A percentile compares a stretch with the other conserved stretches of the same genome.
These are phyloP conservation scores for Ephemerocybe angulata DNA, from an alignment of 768 basidiomycete species.

Conservation along the genomic window DNA sequence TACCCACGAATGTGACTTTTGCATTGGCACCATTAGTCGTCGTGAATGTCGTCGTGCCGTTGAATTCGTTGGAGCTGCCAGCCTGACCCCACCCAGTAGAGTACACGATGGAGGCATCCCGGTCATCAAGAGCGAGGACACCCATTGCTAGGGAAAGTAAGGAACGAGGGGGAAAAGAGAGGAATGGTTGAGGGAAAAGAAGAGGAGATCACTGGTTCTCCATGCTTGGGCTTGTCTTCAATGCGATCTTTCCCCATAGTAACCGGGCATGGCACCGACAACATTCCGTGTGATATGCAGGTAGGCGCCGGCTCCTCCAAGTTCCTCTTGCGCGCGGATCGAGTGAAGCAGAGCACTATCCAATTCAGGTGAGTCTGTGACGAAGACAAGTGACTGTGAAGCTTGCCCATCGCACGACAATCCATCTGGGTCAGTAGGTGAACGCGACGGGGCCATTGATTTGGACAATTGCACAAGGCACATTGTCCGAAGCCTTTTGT, in stretches of 20 bases:
- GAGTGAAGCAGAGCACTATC: too few relatives aligned
- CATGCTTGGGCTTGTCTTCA: not conserved
- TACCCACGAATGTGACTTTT: slow-evolving; percentile 5
- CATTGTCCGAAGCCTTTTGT: too few relatives aligned
- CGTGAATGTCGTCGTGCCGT: slow-evolving; percentile 7
- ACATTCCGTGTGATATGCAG: not conserved
- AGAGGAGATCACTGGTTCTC: not conserved
- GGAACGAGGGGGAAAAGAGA: not conserved
- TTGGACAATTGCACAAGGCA: too few relatives aligned
- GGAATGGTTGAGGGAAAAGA: not conserved
- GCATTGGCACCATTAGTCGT: slow-evolving; percentile 1
- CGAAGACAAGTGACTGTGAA: too few relatives aligned
- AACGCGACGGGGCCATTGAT: too few relatives aligned
- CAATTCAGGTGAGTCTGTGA: too few relatives aligned
- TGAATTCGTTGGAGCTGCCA: slow-evolving; percentile 6
- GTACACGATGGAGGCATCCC: slow-evolving; percentile 5
- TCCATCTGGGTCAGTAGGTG: too few relatives aligned
- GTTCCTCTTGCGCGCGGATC: too few relatives aligned
- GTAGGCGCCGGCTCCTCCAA: too few relatives aligned
- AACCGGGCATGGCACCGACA: not conserved
- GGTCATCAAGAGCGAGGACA: slow-evolving; percentile 8
- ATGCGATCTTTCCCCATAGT: not conserved
- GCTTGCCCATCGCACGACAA: too few relatives aligned
- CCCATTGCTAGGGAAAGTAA: slow-evolving; percentile 3
- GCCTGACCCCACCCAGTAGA: slow-evolving; percentile 5